Conservation (phyloP, 1,139 yeast species). For the Pichia kudriavzevii region DNA sequence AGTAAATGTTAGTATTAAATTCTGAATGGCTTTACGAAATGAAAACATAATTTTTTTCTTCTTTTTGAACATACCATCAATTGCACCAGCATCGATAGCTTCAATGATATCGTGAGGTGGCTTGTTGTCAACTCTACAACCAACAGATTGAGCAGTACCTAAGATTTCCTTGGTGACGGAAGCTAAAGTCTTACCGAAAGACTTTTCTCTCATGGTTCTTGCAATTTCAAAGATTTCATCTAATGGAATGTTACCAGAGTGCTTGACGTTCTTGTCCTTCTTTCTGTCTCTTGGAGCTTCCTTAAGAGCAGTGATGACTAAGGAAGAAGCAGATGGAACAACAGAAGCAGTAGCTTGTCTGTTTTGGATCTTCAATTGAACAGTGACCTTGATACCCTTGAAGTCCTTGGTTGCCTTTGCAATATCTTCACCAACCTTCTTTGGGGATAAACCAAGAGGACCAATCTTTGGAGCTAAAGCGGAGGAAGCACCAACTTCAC, state of each 20-base stretch:
- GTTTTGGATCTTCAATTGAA: conserved; percentile 97
- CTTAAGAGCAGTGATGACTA: conserved; percentile 98
- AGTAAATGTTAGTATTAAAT: conserved; percentile 13
- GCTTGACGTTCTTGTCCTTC: conserved; percentile 99
- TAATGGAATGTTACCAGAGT: conserved; percentile 97
- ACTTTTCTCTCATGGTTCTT: conserved; percentile 94
- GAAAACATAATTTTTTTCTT: too few species aligned
- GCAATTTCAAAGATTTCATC: conserved; percentile 97
- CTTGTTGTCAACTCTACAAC: conserved; percentile 98
- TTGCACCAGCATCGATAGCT: conserved; percentile 96
- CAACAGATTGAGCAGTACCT: conserved; percentile 99
- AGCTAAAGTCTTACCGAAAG: conserved; percentile 95
- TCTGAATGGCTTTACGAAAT: neutral
- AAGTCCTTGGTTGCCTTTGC: conserved; percentile 99
- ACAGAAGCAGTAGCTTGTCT: conserved; percentile 99
- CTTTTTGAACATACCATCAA: conserved; percentile 53
- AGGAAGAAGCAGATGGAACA: conserved; percentile 99
- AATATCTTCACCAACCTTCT: conserved; percentile 99
- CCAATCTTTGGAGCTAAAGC: conserved; percentile 99
- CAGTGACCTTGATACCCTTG: conserved; percentile 99
- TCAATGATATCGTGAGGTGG: conserved; percentile 99
- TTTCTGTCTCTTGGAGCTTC: conserved; percentile 99
- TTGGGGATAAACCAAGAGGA: conserved; percentile 99
- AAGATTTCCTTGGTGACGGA: conserved; percentile 98
- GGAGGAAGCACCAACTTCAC: conserved; percentile 99